Evolutionary conservation across 495 filamentous ascomycete species (phyloP).

Genomic region (Parachaetomium inaequale): DNA sequence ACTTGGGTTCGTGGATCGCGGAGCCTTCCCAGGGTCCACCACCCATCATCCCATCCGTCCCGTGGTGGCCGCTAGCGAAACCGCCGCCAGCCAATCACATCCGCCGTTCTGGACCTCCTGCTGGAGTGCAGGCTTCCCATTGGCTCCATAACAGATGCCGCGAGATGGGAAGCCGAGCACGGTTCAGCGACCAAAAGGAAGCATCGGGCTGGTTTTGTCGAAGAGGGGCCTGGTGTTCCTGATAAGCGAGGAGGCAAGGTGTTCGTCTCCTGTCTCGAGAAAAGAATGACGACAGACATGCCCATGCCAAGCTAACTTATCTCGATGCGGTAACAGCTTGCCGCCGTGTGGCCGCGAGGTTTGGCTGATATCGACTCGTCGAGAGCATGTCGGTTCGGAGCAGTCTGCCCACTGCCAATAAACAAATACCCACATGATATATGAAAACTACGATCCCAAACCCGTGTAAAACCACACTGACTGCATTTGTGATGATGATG

Average conservation of each 20-base stretch:
- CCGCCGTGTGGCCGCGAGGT: too few relatives aligned
- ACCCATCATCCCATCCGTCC: background rate
- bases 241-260: too few relatives aligned
- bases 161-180: too few relatives aligned
- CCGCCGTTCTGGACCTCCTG: background rate
- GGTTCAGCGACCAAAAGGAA: background rate
- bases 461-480: background rate
- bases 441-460: background rate
- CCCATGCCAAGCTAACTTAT: too few relatives aligned
- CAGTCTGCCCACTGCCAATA: background rate
- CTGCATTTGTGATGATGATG: background rate
- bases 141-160: background rate
- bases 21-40: background rate
- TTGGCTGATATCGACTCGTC: background rate
- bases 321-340: too few relatives aligned
- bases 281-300: too few relatives aligned
- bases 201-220: background rate
- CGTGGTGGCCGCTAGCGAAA: background rate
- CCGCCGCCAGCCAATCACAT: background rate
- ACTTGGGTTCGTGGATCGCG: slow-evolving; percentile 8
- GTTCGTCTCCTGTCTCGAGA: too few relatives aligned
- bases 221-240: too few relatives aligned
- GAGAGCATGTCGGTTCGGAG: background rate
- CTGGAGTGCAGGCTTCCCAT: background rate
- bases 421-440: background rate